Base-by-base conservation (phyloP, 257 asterid genomes). In the Orobanche coerulescens region DNA sequence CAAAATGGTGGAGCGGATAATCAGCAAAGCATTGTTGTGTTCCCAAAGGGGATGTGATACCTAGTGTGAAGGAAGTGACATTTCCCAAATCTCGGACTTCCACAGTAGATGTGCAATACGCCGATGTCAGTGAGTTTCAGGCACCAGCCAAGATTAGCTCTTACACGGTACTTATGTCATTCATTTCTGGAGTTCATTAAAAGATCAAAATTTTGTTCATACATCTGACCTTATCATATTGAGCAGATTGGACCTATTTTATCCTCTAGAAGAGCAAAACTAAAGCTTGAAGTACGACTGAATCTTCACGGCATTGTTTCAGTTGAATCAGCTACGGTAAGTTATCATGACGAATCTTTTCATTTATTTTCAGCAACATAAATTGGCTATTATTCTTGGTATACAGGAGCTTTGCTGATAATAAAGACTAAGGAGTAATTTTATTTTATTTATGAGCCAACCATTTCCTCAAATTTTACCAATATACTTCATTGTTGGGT, bases 21-120 rank as follows among this genome's bases (percentile, higher is more conserved):
- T 64, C 85, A 74, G 39, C 90, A 85, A 62, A 82, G 78, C 64
- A 74, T 84, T 4, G 59, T 82, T 28, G 90, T 85, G 46, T 85
- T 85, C 60, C 85, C 90, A 11, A 85, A 85, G 67, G 90, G 90
- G 13, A 85, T 69, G 76, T 83, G 1, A 74, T 82, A 62, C 90
- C 94, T 40, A 85, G 94, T 71, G 78, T 80, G 72, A 85, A 85
- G 78, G 90, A 85, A 48, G 63, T 85, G 67, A 85, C 94, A 12
- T 82, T 85, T 71, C 78, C 76, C 71, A 66, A 84, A 68, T 67
- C 94, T 42, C 81, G 79, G n/a, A 79, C 85, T 2, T 85, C 80
- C 63, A 44, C 84, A 1, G 62, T 78, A 15, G 90, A 82, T 72
- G 77, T 78, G 4, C 82, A 71, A 49, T 85, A 80, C 73, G 78